Base-by-base conservation (phyloP, 495 filamentous ascomycete species). In the Podospora comata region DNA sequence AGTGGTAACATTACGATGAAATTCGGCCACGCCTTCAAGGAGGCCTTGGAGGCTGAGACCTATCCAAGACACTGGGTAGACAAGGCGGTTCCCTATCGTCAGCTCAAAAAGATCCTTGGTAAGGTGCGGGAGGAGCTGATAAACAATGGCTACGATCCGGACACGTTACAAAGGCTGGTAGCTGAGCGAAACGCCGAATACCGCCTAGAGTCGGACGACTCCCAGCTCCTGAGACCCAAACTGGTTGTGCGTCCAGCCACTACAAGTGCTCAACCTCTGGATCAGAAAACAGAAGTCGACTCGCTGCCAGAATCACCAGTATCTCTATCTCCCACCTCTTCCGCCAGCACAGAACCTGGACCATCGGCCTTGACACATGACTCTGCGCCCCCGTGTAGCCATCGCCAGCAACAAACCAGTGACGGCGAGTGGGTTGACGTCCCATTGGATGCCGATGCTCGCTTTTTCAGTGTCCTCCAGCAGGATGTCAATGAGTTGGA, bases 61-160 rank as follows among this genome's bases (percentile, higher is more conserved):
- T 88, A 85, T 74, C 90, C 90, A 0, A 79, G 81, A 48, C 84
- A 87, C 72, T 92, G 90, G 90, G 82, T 89, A 5, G 83, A 88
- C 18, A 85, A 83, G 57, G 90, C 90, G 19, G 89, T 92, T 66
- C 88, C 87, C 60, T 92, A 92, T 75, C 80, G 85, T 44, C 84
- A 90, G 71, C 85, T 92, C 65, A 92, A 92, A 76, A 92, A 91
- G 77, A 86, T 89, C 76, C 85, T 92, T 72, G 90, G 88, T 70
- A 87, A 85, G 74, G 85, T 92, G 32, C 72, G 86, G 63, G 74
- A 79, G 56, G 90, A 92, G 76, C 81, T 92, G 7, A 72, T 78
- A 16, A 78, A 78, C 18, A 75, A 90, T 9, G 90, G 90, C 13
- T 83, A 92, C 59, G 84, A 87, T 62, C 80, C 82, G 4, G 80